Evolutionary conservation across 768 basidiomycete species (phyloP), one percentile per base, ranked within the genome.

Genomic region (Boletus coccyginus): DNA sequence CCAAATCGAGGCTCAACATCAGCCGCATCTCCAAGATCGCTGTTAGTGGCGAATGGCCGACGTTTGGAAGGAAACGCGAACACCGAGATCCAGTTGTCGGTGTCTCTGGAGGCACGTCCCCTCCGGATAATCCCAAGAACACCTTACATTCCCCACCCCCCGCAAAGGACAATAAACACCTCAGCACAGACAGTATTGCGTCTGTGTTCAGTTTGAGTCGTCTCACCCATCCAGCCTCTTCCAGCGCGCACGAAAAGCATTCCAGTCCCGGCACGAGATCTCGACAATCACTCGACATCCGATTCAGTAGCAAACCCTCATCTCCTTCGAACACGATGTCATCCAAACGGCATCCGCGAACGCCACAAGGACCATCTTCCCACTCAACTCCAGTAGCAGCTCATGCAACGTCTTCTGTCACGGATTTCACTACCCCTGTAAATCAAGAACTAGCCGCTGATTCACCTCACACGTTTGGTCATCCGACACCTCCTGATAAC

Each of bases 381-480:
- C 42, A 61, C 50, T 64, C 62, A 49, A 49, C 49, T 59, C 59
- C 62, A 17, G 47, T 41, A 36, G 48, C 61, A 55, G 45, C 52
- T 40, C 51, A 56, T 32, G 43, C 57, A 31, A 35, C 50, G 24
- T 52, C 59, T 60, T 59, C 60, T n/a, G 29, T 40, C 44, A 57
- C 50, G 58, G 61, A 60, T 35, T 46, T 64, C 36, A 68, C 67
- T 52, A 74, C 71, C 5, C 69, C 73, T 55, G 62, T 47, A 47
- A 52, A 62, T 56, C 65, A 50, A 48, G 62, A 67, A 38, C 47
- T 49, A 14, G 56, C 50, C 38, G 56, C 60, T 29, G 73, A 74
- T 59, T 77, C 77, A 24, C 77, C 78, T 11, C 71, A 63, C 52
- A 79, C 78, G 0, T 76, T 77, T 56, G 78, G 78, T 10, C 55